phyloP scores from a whole-genome alignment of 78 protist genomes.

The Ministeria vibrans region DNA sequence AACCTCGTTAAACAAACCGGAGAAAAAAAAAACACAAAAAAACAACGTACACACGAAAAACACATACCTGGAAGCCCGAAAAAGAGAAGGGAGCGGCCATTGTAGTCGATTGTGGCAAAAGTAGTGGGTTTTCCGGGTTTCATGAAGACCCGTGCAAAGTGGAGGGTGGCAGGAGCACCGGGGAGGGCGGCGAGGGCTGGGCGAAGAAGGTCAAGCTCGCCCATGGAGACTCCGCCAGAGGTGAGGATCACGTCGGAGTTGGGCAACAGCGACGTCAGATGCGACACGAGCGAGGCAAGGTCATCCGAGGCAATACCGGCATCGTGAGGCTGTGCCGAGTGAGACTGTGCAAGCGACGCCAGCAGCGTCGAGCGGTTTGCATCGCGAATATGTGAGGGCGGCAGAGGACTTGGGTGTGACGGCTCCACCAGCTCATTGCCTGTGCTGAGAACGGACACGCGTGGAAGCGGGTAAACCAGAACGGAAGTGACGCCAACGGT shows the following conservation, averaged over 20 bases:
- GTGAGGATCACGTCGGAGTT: constrained; percentile 25
- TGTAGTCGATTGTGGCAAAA: constrained; percentile 1
- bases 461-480: too few species aligned
- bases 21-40: too few species aligned
- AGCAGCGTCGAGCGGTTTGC: constrained; percentile 9
- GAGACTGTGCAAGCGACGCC: neutral
- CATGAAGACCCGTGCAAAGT: constrained; percentile 23
- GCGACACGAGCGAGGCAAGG: too few species aligned
- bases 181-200: neutral
- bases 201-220: constrained; percentile 42
- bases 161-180: constrained; percentile 15
- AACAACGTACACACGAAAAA: constrained; percentile 5
- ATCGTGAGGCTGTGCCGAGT: neutral
- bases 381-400: constrained; percentile 21
- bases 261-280: too few species aligned
- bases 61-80: constrained; percentile 12
- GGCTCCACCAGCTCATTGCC: constrained; percentile 34
- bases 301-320: too few species aligned
- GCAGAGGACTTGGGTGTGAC: too few species aligned
- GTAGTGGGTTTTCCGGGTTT: constrained; percentile 69
- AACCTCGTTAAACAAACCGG: neutral
- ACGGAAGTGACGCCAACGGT: constrained; percentile 12
- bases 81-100: neutral
- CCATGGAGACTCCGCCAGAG: constrained; percentile 61
- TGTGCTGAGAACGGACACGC: constrained; percentile 22